Base-by-base conservation (phyloP, 139 green algal genomes). In the Pseudopediastrum boryanum region DNA sequence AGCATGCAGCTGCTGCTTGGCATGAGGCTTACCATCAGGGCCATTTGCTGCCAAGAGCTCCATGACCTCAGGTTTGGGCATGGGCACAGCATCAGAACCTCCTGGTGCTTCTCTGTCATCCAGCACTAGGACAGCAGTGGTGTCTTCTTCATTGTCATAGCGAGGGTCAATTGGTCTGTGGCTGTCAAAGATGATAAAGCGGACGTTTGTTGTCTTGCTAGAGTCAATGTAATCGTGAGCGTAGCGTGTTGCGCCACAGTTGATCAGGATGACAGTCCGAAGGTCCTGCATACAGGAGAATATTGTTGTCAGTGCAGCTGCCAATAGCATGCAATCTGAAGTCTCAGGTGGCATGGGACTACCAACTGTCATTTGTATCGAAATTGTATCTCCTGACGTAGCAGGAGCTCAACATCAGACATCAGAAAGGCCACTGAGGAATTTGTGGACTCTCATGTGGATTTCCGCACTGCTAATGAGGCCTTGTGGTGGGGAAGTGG, bases 161-260 rank as follows among this genome's bases (percentile, higher is more conserved):
- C 76, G 80, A 29, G 84, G 82, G 73, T 74, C 82, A 0, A 91
- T 52, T 0, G 87, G 87, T 38, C 91, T 64, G 86, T 97, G 93
- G 50, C 86, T 89, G 82, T 98, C 94, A 12, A 98, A 79, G 29
- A 97, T 90, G 46, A 95, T 76, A 3, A 93, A 86, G n/a, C 91
- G 84, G 10, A 93, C 79, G 29, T 89, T 89, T 4, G 41, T 29
- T 10, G 39, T 41, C n/a, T n/a, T n/a, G 38, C 4, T 42, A 31
- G 70, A 67, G 1, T 78, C 31, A 2, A 65, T 35, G 10, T 89
- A 71, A n/a, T 85, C 43, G 7, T 89, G 85, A 35, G 50, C 50
- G 31, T 51, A 76, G 39, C 10, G 16, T 8, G 85, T 86, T 0
- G 89, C 93, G 6, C 94, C 94, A 77, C 94, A 98, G 78, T 98